phyloP scores from a whole-genome alignment of 2,329 filamentous ascomycete genomes.

The Cylindrodendrum hubeiense region DNA sequence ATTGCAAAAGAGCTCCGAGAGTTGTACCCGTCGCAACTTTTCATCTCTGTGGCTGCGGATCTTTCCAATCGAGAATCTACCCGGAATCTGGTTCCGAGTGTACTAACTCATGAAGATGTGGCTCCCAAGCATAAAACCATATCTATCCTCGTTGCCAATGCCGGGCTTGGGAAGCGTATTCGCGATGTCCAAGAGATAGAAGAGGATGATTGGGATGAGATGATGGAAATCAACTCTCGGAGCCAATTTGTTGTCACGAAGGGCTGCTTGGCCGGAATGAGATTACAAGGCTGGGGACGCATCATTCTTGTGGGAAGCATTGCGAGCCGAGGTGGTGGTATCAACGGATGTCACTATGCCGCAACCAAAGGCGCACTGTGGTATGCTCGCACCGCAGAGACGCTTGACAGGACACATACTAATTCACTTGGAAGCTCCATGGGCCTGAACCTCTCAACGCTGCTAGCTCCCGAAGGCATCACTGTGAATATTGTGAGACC shows the following conservation, averaged over 20 bases:
- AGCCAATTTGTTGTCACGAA: conserved; percentile 52
- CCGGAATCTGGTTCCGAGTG: conserved; percentile 5
- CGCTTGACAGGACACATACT: conserved; percentile 8
- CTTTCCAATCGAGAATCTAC: conserved; percentile 41
- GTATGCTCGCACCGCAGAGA: conserved; percentile 4
- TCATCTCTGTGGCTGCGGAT: conserved; percentile 44
- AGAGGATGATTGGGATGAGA: conserved; percentile 52
- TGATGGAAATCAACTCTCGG: conserved; percentile 50
- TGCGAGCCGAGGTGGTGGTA: conserved; percentile 47
- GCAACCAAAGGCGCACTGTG: conserved; percentile 49
- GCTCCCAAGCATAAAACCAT: conserved; percentile 21
- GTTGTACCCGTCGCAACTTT: conserved; percentile 44
- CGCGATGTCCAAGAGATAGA: conserved; percentile 48
- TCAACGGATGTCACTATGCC: conserved; percentile 53
- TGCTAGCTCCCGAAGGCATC: conserved; percentile 48
- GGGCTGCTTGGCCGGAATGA: conserved; percentile 47
- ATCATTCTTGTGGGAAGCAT: conserved; percentile 51
- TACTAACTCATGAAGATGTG: conserved; percentile 22
- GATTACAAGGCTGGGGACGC: conserved; percentile 47
- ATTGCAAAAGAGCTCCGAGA: conserved; percentile 43
- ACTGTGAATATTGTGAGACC: conserved; percentile 51
- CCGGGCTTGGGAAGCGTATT: conserved; percentile 48
- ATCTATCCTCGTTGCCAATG: conserved; percentile 10
- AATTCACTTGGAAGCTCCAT: conserved; percentile 46
- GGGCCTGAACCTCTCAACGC: conserved; percentile 49